Evolutionary conservation across 139 green algal genomes (phyloP), one percentile per base, ranked within the genome.

Genomic region (Marvania coccoides): DNA sequence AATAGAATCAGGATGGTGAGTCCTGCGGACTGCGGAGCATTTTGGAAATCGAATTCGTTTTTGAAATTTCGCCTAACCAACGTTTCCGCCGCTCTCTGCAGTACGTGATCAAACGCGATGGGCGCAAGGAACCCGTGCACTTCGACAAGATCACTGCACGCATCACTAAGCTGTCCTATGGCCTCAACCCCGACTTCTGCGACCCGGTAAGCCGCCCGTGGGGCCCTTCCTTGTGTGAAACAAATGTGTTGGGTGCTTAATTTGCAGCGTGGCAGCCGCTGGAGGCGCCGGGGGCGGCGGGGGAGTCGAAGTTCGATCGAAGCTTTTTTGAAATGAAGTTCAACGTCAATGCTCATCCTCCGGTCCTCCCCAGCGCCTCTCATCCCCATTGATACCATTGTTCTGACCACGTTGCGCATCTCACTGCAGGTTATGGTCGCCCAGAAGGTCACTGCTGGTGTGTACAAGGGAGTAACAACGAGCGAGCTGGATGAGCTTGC

Each of bases 121-220:
- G 92, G 7, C 72, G 82, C 24, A 73, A 85, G 67, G 85, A 95
- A 81, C 79, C 85, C 9, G 93, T 98, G 46, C 82, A 90, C 57
- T 99, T 99, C 55, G 94, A 99, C 79, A 99, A 99, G 65, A 99
- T 99, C 72, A 99, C 94, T 15, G 85, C 92, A 4, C 83, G 94
- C 47, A 95, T 99, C 62, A 90, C 81, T 9, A 97, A 96, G 82
- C 90, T 99, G 3, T 78, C 75, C 31, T 99, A 99, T 75, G 92
- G 92, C 4, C 79, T 99, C 15, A 95, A 98, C 77, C 69, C 78
- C 1, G 89, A 97, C 36, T 96, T 97, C 68, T 97, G 91, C 63
- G 92, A 98, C 56, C 90, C 91, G 62, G 89, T 96, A 63, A 45
- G 48, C 37, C 19, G 35, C 9, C 42, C n/a, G n/a, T n/a, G n/a